Evolutionary conservation across 2,329 filamentous ascomycete species (phyloP).

Genomic region (Endothia cerciana): DNA sequence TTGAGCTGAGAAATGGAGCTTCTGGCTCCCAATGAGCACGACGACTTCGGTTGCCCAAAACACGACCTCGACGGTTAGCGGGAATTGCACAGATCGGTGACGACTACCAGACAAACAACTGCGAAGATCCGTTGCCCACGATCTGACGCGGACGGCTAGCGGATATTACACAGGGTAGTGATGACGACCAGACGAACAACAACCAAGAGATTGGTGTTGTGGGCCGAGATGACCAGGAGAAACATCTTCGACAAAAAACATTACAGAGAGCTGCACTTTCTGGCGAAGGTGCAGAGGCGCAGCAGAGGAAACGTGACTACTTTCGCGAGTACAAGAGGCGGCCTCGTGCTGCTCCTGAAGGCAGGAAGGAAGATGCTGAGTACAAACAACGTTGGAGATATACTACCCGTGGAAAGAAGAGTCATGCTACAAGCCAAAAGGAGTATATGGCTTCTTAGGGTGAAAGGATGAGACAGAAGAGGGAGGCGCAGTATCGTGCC

Average conservation of each 20-base stretch:
- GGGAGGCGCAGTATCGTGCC: neutral
- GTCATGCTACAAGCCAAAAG: neutral
- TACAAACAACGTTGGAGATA: neutral
- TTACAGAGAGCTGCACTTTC: neutral
- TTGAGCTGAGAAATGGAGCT: conserved; percentile 12
- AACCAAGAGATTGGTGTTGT: neutral
- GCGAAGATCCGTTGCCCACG: neutral
- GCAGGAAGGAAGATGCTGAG: neutral
- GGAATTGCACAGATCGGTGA: neutral
- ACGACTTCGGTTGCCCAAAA: neutral
- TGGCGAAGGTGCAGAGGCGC: neutral
- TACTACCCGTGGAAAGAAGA: neutral
- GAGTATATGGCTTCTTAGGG: neutral
- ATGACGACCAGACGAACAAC: neutral
- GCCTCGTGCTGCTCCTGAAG: neutral
- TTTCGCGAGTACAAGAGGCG: neutral
- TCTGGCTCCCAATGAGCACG: neutral
- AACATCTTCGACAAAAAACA: neutral
- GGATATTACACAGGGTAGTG: neutral
- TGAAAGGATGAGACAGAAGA: neutral
- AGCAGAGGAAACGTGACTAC: neutral
- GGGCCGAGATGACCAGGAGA: neutral
- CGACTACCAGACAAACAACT: too few species aligned
- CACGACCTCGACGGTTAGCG: neutral
- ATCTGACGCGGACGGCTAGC: neutral